These are phyloP conservation scores for Leccinum boreale DNA, from an alignment of 768 basidiomycete genomes.

Conservation along the genomic window DNA sequence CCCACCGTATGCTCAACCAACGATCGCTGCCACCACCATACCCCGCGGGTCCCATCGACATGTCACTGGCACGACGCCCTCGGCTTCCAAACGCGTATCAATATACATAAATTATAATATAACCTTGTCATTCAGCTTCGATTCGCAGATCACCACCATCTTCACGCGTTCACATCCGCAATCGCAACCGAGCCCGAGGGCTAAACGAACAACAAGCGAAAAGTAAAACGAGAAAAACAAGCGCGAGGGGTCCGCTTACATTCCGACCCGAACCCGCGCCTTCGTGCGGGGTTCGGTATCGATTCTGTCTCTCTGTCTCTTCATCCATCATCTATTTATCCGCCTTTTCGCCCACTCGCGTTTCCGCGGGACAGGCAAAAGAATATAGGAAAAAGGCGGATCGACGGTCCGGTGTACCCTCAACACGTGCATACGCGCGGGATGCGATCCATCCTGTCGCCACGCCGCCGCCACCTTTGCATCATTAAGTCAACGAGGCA, in stretches of 20 bases:
- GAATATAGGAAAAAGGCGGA: background rate
- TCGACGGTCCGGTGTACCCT: background rate
- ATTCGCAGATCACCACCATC: background rate
- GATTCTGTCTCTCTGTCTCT: background rate
- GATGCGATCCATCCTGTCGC: background rate
- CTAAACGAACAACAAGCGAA: background rate
- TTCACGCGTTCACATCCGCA: background rate
- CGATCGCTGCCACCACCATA: background rate
- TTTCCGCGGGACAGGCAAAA: background rate
- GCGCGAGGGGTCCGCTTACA: background rate
- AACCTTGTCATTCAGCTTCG: background rate
- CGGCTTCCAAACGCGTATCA: background rate
- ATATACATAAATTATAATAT: background rate
- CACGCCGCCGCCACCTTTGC: background rate
- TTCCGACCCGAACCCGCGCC: background rate
- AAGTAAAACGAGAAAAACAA: background rate
- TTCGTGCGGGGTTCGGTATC: background rate
- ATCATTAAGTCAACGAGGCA: background rate
- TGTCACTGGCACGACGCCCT: background rate
- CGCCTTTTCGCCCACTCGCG: background rate
- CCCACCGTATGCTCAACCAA: background rate
- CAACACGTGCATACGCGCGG: background rate
- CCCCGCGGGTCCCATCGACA: background rate
- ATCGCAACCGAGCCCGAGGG: background rate
- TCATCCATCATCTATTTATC: background rate